Evolutionary conservation across 441 rosid species (phyloP).

Genomic region (Pelargonium cotyledonis): DNA sequence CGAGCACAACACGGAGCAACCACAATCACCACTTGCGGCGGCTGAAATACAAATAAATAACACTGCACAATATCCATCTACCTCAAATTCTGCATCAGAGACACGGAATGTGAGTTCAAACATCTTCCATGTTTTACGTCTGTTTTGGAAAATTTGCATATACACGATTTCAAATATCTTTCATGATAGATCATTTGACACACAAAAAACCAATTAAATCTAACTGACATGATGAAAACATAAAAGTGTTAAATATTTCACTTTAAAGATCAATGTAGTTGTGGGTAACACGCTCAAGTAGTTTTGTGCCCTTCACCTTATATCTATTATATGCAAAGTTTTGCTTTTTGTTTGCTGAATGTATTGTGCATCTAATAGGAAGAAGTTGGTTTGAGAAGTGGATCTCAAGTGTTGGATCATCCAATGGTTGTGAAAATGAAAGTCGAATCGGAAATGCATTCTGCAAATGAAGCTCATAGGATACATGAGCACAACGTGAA

Average conservation of each 20-base stretch:
- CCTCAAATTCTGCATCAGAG: slow-evolving; percentile 6
- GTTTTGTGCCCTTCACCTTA: too few relatives aligned
- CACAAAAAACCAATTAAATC: too few relatives aligned
- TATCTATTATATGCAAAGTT: too few relatives aligned
- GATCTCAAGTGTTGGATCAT: background rate
- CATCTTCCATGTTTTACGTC: background rate
- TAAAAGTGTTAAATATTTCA: too few relatives aligned
- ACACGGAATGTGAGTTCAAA: slow-evolving; percentile 5
- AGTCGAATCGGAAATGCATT: background rate
- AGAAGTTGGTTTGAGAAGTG: background rate
- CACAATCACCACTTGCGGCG: background rate
- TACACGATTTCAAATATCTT: too few relatives aligned
- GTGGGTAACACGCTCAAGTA: too few relatives aligned
- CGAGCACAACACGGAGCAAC: slow-evolving; percentile 9
- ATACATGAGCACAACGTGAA: background rate
- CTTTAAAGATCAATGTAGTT: too few relatives aligned
- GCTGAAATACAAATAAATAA: slow-evolving; percentile 8
- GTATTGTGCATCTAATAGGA: too few relatives aligned
- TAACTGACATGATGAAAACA: too few relatives aligned
- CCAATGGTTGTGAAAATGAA: background rate
- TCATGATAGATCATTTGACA: too few relatives aligned
- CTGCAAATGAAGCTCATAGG: background rate
- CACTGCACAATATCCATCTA: slow-evolving; percentile 8
- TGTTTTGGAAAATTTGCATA: background rate
- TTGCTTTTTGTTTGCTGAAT: too few relatives aligned